Percentiles rank a stretch among this genome's conserved stretches.
Evolutionary conservation across 768 basidiomycete genomes (phyloP).

Genomic region (Nevesoporus exiguus): DNA sequence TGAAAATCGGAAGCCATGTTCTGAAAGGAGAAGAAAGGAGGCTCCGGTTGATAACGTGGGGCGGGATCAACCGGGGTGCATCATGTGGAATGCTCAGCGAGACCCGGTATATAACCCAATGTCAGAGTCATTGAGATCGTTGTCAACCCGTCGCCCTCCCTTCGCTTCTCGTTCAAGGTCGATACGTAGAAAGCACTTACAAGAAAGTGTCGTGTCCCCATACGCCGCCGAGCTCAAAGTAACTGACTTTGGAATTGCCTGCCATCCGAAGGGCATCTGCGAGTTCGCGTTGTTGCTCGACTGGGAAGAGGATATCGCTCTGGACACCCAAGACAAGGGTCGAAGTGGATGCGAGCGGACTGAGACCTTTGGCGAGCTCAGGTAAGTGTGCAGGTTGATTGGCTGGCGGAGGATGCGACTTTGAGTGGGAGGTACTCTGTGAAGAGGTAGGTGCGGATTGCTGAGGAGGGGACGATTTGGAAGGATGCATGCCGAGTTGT

Average conservation of each 20-base stretch:
- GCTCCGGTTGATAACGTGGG: background rate
- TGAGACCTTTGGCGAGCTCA: conserved; percentile 74
- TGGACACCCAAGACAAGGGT: conserved; percentile 90
- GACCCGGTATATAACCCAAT: conserved; percentile 11
- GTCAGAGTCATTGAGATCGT: background rate
- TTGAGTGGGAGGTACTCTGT: conserved; percentile 49
- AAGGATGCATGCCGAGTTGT: conserved; percentile 54
- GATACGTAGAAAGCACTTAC: conserved; percentile 41
- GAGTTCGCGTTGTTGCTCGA: conserved; percentile 95
- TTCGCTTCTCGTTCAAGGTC: background rate
- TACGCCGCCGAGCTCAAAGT: conserved; percentile 98
- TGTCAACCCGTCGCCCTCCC: background rate
- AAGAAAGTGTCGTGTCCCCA: conserved; percentile 99
- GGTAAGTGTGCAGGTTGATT: conserved; percentile 74
- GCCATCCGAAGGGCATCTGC: conserved; percentile 88
- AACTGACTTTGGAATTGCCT: conserved; percentile 86
- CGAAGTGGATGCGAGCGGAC: conserved; percentile 72
- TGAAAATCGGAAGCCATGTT: background rate
- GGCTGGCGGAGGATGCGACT: conserved; percentile 67
- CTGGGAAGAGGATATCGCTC: conserved; percentile 93
- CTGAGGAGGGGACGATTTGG: conserved; percentile 16
- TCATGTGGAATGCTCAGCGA: background rate
- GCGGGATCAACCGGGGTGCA: conserved; percentile 7
- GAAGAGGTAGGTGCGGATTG: conserved; percentile 17
- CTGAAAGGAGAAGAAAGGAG: background rate